A percentile compares a stretch with the other conserved stretches of the same genome.
Evolutionary conservation across 495 filamentous ascomycete species (phyloP).

Genomic region (Podospora tetraspora): DNA sequence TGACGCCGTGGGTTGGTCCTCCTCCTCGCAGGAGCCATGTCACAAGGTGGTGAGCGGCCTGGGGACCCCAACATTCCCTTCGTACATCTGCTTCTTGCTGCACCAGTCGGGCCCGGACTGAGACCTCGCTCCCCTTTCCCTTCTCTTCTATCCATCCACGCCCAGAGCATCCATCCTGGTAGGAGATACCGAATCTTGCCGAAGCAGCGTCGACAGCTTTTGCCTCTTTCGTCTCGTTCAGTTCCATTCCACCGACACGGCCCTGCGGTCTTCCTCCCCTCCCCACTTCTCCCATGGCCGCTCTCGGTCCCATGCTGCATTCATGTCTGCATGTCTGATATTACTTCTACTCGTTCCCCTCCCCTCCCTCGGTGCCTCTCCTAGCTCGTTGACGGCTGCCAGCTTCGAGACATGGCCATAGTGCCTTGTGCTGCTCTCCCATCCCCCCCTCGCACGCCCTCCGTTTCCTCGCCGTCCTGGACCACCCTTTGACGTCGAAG

Average conservation of each 20-base stretch:
- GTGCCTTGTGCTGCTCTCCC: conserved; percentile 2
- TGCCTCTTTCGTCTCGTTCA: not conserved
- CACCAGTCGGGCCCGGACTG: conserved; percentile 10
- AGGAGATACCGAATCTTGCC: not conserved
- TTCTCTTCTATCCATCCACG: not conserved
- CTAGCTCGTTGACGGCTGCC: conserved; percentile 7
- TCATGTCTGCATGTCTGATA: conserved; percentile 17
- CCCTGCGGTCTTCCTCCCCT: not conserved
- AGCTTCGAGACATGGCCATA: conserved; percentile 2
- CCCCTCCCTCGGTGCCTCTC: not conserved
- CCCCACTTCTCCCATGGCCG: not conserved
- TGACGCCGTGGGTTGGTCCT: not conserved
- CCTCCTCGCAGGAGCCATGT: not conserved
- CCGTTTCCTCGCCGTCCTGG: not conserved
- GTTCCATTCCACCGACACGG: not conserved
- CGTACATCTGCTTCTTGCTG: conserved; percentile 1
- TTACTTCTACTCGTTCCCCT: conserved; percentile 2
- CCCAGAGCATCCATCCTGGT: not conserved
- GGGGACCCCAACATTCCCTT: not conserved
- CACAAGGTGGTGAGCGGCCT: not conserved
- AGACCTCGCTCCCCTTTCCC: conserved; percentile 2
- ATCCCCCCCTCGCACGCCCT: not conserved
- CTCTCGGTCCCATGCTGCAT: not conserved
- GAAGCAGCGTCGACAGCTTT: not conserved
- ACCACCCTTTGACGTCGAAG: not conserved